phyloP scores from a whole-genome alignment of 345 rosid species.

The Sonneratia alba region DNA sequence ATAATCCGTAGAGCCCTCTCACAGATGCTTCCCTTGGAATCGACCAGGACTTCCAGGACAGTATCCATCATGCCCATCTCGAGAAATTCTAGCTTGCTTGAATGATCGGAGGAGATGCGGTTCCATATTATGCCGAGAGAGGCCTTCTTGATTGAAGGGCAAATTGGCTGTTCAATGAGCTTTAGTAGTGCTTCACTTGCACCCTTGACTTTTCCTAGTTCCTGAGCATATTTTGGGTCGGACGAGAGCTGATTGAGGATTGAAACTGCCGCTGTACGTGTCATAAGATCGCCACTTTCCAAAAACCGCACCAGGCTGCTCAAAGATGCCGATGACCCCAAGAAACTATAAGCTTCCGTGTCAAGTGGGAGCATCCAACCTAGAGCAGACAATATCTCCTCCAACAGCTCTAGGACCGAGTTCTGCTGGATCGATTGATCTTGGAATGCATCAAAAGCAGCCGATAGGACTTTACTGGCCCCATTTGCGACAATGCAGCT shows the following conservation, averaged over 20 bases:
- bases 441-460: slow-evolving; percentile 25
- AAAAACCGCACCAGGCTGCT: slow-evolving; percentile 23
- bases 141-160: slow-evolving; percentile 24
- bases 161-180: slow-evolving; percentile 24
- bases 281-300: slow-evolving; percentile 17
- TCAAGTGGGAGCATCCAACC: slow-evolving; percentile 36
- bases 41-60: slow-evolving; percentile 20
- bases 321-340: slow-evolving; percentile 28
- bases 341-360: slow-evolving; percentile 12
- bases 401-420: slow-evolving; percentile 7
- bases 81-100: slow-evolving; percentile 13
- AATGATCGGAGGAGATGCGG: slow-evolving; percentile 17
- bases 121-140: slow-evolving; percentile 27
- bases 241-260: slow-evolving; percentile 24
- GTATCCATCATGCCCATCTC: slow-evolving; percentile 24
- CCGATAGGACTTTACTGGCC: slow-evolving; percentile 17
- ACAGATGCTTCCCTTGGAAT: slow-evolving; percentile 21
- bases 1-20: slow-evolving; percentile 32
- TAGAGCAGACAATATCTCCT: slow-evolving; percentile 21
- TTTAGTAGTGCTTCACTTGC: slow-evolving; percentile 12
- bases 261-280: slow-evolving; percentile 20
- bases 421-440: slow-evolving; percentile 8
- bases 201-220: slow-evolving; percentile 19
- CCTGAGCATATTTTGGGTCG: slow-evolving; percentile 6
- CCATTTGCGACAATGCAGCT: slow-evolving; percentile 20